Percentiles rank a stretch among this genome's conserved stretches.
phyloP scores from a whole-genome alignment of 192 early-diverging fungal genomes.

The Pilaira anomala region DNA sequence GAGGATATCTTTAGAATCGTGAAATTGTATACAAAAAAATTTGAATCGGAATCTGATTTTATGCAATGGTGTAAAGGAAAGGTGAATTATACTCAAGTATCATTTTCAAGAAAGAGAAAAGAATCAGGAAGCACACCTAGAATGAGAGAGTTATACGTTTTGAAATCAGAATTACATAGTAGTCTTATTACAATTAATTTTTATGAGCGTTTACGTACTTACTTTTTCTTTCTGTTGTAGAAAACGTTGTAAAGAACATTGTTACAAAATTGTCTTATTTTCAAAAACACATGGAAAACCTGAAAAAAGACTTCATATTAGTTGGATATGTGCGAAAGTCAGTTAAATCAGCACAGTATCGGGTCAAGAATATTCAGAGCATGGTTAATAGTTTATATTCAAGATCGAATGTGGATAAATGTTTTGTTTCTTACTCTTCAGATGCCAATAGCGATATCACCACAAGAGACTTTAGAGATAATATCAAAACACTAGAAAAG shows the following conservation, averaged over 20 bases:
- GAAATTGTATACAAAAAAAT: slow-evolving; percentile 2
- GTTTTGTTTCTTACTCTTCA: not conserved
- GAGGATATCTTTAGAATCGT: slow-evolving; percentile 1
- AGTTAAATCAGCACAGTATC: not conserved
- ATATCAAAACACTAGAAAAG: slow-evolving; percentile 7
- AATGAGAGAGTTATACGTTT: slow-evolving; percentile 6
- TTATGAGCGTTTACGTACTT: slow-evolving; percentile 7
- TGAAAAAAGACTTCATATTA: slow-evolving; percentile 4
- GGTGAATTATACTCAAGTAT: slow-evolving; percentile 7
- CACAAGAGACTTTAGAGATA: not conserved
- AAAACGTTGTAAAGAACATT: slow-evolving; percentile 3
- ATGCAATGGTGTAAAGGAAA: slow-evolving; percentile 1
- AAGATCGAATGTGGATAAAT: slow-evolving; percentile 5
- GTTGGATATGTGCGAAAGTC: slow-evolving; percentile 4
- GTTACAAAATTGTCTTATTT: not conserved
- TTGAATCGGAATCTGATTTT: not conserved
- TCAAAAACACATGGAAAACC: slow-evolving; percentile 5
- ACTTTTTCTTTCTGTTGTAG: slow-evolving; percentile 6
- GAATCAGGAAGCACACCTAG: slow-evolving; percentile 2
- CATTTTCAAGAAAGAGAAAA: not conserved
- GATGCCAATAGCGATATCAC: not conserved
- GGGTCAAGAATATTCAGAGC: not conserved
- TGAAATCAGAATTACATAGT: slow-evolving; percentile 4
- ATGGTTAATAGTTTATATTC: slow-evolving; percentile 3
- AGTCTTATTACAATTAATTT: slow-evolving; percentile 2